Base-by-base conservation (phyloP, 805 yeast species). In the Hanseniaspora jakobsenii region DNA sequence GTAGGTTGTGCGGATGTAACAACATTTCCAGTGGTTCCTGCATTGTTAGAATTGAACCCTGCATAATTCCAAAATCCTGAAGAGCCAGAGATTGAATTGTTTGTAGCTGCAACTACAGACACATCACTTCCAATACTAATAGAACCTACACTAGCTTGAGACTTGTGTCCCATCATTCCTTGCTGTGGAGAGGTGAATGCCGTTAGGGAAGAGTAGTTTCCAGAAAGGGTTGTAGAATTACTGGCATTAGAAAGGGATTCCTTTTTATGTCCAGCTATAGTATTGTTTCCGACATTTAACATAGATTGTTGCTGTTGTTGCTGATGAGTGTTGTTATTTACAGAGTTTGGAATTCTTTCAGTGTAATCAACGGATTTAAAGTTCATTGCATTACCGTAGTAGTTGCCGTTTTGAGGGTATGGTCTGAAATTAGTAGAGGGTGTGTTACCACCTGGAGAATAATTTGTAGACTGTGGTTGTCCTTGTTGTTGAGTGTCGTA, bases 121-220 rank as follows among this genome's bases (percentile, higher is more conserved):
- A 27, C 45, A 23, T 41, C 46, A 35, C 46, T 41, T n/a, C 46
- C 46, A 35, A 41, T 28, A 18, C 45, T 38, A 6, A 39, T 29
- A 32, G 36, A 32, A 9, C 46, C 46, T 1, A 41, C 18, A 23
- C 46, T 41, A 3, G 39, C 39, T 24, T 30, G 32, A 5, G 46
- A 37, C 24, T 41, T 41, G 23, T 41, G 46, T 1, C 46, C 46
- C 16, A 13, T 12, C 10, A 19, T 27, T n/a, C n/a, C n/a, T n/a
- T n/a, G n/a, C 18, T 17, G 18, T n/a, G 46, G 46, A 5, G 46
- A 24, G 30, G 23, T 22, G 16, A 13, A 12, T 1, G 29, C 13
- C 22, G 37, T 34, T 4, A 34, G 6, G 18, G 21, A 22, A n/a
- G 37, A 34, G 18, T 22, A 34, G 21, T 34, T 34, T 13, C 18